Evolutionary conservation across 306 rosid species (phyloP).

Genomic region (Alnus rubra): DNA sequence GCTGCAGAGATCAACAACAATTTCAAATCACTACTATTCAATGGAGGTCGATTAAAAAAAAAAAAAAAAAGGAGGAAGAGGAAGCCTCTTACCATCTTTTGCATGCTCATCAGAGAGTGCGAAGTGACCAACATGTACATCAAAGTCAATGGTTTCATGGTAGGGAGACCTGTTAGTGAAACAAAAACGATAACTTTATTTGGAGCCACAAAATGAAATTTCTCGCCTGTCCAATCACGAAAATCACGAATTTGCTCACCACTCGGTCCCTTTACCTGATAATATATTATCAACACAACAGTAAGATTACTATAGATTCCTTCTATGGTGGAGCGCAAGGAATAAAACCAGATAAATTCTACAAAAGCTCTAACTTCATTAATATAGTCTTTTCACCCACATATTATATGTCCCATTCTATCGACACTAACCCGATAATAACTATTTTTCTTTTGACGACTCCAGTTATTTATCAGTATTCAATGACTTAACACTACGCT

Average conservation of each 20-base stretch:
- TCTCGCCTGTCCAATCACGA: constrained; percentile 61
- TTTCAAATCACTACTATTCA: constrained; percentile 14
- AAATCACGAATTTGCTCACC: constrained; percentile 75
- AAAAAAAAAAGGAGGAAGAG: background rate
- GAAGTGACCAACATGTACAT: constrained; percentile 81
- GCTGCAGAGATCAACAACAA: constrained; percentile 51
- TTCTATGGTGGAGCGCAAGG: background rate
- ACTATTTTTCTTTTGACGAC: too few species aligned
- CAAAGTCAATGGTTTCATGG: constrained; percentile 76
- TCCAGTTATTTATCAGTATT: background rate
- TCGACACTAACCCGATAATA: too few species aligned
- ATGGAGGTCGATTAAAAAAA: background rate
- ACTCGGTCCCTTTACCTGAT: constrained; percentile 76
- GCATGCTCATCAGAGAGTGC: constrained; percentile 78
- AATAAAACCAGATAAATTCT: background rate
- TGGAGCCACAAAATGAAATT: constrained; percentile 58
- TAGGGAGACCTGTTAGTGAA: constrained; percentile 79
- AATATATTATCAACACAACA: constrained; percentile 19
- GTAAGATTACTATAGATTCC: background rate
- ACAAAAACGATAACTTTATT: constrained; percentile 63
- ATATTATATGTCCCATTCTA: too few species aligned
- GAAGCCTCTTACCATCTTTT: constrained; percentile 70
- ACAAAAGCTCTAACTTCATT: background rate
- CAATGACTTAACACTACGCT: background rate
- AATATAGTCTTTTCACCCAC: background rate